phyloP scores from a whole-genome alignment of 2,329 filamentous ascomycete genomes.

The Paracoccidioides lutzii region DNA sequence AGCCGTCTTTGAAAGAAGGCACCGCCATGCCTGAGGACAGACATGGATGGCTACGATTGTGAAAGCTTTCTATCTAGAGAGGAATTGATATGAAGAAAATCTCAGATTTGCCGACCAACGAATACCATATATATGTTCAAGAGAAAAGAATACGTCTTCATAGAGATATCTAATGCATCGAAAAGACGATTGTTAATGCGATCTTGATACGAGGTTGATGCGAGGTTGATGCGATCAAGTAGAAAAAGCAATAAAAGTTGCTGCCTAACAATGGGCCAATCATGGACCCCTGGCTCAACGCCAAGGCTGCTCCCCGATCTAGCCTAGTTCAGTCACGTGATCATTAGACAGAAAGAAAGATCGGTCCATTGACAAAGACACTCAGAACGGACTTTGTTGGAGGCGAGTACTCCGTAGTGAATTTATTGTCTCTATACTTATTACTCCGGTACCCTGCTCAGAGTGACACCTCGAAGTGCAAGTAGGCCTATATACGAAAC shows the following conservation, averaged over 20 bases:
- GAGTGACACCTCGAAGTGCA: not conserved
- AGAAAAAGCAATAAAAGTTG: not conserved
- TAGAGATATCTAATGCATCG: too few species aligned
- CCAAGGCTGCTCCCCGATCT: not conserved
- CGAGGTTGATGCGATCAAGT: not conserved
- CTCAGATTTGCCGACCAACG: too few species aligned
- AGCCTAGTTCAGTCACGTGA: not conserved
- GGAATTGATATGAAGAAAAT: not conserved
- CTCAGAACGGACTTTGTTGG: too few species aligned
- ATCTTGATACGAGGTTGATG: too few species aligned
- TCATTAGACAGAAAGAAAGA: too few species aligned
- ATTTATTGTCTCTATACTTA: not conserved
- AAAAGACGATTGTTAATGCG: not conserved
- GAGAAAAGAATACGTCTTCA: too few species aligned
- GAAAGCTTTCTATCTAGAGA: not conserved
- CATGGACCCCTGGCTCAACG: not conserved
- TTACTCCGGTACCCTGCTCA: not conserved
- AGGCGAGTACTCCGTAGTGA: too few species aligned
- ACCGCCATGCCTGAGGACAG: slow-evolving; percentile 33
- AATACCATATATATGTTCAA: too few species aligned
- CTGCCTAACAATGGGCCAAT: slow-evolving; percentile 4
- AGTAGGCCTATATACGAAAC: not conserved
- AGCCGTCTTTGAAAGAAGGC: slow-evolving; percentile 37
- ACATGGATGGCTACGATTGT: slow-evolving; percentile 30
- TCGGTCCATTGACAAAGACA: too few species aligned